Conservation (phyloP, 2,329 filamentous ascomycete species). For the Cercospora janseana region DNA sequence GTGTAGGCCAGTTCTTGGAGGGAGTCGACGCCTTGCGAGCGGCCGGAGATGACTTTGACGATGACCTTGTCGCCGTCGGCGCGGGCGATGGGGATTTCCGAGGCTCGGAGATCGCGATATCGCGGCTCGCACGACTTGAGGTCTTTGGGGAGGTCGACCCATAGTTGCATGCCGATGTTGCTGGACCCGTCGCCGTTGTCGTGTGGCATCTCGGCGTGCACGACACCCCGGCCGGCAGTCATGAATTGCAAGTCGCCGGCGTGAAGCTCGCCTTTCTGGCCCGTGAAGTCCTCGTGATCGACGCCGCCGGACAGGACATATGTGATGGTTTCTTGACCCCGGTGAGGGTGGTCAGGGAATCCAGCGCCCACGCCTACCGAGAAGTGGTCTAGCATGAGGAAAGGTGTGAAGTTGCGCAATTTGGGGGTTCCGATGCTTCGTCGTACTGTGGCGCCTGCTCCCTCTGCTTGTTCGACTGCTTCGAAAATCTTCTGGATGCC, state of each 20-base stretch:
- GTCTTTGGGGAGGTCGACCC: constrained; percentile 82
- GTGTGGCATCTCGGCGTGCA: constrained; percentile 80
- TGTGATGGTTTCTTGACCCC: constrained; percentile 86
- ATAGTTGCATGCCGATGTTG: constrained; percentile 88
- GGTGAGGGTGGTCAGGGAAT: constrained; percentile 45
- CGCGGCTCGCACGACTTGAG: constrained; percentile 88
- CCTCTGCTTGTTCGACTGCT: constrained; percentile 82
- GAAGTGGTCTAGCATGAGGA: constrained; percentile 91
- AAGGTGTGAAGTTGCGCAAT: constrained; percentile 83
- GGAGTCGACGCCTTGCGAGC: constrained; percentile 78
- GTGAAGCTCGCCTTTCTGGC: constrained; percentile 77
- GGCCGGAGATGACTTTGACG: constrained; percentile 88
- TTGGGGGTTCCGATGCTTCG: constrained; percentile 82
- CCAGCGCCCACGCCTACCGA: constrained; percentile 68
- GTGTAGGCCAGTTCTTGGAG: constrained; percentile 92
- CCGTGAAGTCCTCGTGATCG: constrained; percentile 90
- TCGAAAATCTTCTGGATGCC: constrained; percentile 80
- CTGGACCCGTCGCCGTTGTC: constrained; percentile 71
- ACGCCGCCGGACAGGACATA: constrained; percentile 83
- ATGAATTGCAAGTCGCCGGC: constrained; percentile 96
- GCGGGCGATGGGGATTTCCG: constrained; percentile 74
- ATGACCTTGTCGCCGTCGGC: constrained; percentile 70
- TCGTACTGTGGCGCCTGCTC: constrained; percentile 80
- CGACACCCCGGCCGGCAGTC: constrained; percentile 88
- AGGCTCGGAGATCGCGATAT: constrained; percentile 78